Conservation (phyloP, 2,329 filamentous ascomycete species). For the Cadophora malorum region DNA sequence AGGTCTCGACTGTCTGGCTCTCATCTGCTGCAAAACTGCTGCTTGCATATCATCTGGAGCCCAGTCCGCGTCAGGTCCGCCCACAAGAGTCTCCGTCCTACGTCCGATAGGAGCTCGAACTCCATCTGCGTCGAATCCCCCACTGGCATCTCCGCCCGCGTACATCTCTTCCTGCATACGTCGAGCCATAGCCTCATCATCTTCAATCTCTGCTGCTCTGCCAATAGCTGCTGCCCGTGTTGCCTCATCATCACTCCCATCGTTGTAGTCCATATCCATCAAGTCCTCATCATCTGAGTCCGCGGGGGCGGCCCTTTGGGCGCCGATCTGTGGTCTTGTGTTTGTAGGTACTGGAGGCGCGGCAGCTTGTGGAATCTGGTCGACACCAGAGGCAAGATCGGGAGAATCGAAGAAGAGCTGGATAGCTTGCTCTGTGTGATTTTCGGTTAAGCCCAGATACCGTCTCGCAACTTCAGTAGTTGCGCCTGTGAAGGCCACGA, state of each 20-base stretch:
- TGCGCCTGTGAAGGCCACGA: conserved; percentile 81
- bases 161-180: conserved; percentile 93
- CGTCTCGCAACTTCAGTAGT: conserved; percentile 76
- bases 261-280: conserved; percentile 52
- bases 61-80: conserved; percentile 63
- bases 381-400: conserved; percentile 59
- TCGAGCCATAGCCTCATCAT: conserved; percentile 92
- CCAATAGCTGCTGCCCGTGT: conserved; percentile 47
- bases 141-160: conserved; percentile 54
- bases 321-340: conserved; percentile 49
- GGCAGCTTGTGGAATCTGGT: conserved; percentile 31
- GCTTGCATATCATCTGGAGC: conserved; percentile 51
- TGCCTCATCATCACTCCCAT: conserved; percentile 44
- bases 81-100: conserved; percentile 90
- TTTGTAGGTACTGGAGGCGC: conserved; percentile 42
- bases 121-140: conserved; percentile 58
- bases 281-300: conserved; percentile 76
- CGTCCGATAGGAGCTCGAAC: conserved; percentile 90
- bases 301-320: conserved; percentile 59
- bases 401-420: conserved; percentile 90
- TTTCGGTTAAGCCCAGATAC: conserved; percentile 85
- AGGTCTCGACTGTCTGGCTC: conserved; percentile 45
- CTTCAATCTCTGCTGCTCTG: conserved; percentile 69
- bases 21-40: conserved; percentile 39
- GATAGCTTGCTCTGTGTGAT: conserved; percentile 84